A percentile compares a stretch with the other conserved stretches of the same genome.
Conservation (phyloP, 169 alveolate genomes). For the Plasmodium falciparum region DNA sequence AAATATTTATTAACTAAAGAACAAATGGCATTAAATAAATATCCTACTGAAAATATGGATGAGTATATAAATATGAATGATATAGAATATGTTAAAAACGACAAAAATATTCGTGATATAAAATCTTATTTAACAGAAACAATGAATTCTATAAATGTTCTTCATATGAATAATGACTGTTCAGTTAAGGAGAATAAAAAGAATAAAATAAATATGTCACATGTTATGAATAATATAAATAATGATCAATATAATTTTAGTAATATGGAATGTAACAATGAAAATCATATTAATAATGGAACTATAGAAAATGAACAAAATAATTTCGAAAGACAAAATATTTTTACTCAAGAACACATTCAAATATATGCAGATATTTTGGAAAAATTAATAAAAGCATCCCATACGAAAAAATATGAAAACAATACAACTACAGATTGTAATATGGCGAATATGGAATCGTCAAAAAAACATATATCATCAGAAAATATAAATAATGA, state of each 20-base stretch:
- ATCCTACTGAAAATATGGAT: conserved; percentile 13
- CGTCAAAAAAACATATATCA: not conserved
- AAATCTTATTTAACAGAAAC: conserved; percentile 12
- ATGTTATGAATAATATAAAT: too few relatives aligned
- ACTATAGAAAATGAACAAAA: not conserved
- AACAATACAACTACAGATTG: not conserved
- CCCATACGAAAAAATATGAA: not conserved
- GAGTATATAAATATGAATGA: conserved; percentile 31
- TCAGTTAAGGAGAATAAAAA: not conserved
- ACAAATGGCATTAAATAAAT: conserved; percentile 31
- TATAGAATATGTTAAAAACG: conserved; percentile 15
- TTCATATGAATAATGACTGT: not conserved
- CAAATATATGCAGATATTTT: conserved; percentile 34
- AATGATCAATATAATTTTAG: not conserved
- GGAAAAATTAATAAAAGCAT: conserved; percentile 27
- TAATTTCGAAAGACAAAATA: conserved; percentile 9
- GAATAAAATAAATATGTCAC: not conserved
- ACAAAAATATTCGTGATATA: conserved; percentile 15
- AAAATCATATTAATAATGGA: not conserved
- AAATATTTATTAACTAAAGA: conserved; percentile 52
- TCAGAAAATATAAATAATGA: not conserved
- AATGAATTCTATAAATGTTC: conserved; percentile 17
- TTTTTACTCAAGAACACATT: conserved; percentile 60
- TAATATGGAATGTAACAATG: not conserved
- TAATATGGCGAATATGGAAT: not conserved